These are phyloP conservation scores for Grammothele lineata DNA, from an alignment of 768 basidiomycete species.

Conservation along the genomic window DNA sequence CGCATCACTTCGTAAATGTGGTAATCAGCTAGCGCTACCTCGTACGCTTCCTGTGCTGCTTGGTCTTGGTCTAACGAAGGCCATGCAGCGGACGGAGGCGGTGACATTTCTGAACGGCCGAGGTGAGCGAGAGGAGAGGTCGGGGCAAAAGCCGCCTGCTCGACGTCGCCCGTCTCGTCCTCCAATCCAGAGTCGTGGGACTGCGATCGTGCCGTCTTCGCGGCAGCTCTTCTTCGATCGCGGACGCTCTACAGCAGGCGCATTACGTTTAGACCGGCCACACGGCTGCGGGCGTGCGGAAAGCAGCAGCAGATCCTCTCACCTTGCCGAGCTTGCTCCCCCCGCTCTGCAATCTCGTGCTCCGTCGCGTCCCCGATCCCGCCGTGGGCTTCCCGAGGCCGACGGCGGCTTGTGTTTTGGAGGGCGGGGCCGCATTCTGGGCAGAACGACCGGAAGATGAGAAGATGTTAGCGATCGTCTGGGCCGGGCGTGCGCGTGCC, in stretches of 20 bases:
- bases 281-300: background rate
- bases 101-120: conserved; percentile 34
- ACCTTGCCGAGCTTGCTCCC: conserved; percentile 18
- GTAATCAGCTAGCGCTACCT: conserved; percentile 71
- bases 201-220: conserved; percentile 47
- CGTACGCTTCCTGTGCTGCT: conserved; percentile 67
- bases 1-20: conserved; percentile 80
- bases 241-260: conserved; percentile 32
- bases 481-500: conserved; percentile 72
- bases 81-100: conserved; percentile 58
- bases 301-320: too few relatives aligned
- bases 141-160: conserved; percentile 49
- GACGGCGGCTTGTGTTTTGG: conserved; percentile 44
- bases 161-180: conserved; percentile 49
- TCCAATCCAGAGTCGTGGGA: conserved; percentile 71
- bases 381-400: conserved; percentile 32
- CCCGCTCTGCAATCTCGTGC: conserved; percentile 65
- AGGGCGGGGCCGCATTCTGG: conserved; percentile 61
- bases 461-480: too few relatives aligned
- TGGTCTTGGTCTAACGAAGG: conserved; percentile 62
- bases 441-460: too few relatives aligned
- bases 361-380: conserved; percentile 58
- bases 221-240: conserved; percentile 56
- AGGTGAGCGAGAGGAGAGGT: conserved; percentile 32
- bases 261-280: background rate